Conservation (phyloP, 2,329 filamentous ascomycete species). For the Talaromyces piceae region DNA sequence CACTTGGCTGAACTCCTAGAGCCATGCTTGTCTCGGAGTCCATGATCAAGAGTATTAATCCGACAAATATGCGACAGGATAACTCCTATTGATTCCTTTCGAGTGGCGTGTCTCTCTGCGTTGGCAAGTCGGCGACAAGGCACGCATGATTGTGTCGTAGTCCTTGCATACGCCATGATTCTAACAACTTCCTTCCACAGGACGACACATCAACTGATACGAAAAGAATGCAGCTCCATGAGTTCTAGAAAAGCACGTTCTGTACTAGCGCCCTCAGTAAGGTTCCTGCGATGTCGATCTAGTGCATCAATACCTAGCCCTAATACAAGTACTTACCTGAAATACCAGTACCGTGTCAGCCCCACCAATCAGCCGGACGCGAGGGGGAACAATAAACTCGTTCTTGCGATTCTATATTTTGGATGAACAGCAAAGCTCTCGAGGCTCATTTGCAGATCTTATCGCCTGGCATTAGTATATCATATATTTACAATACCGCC, state of each 20-base stretch:
- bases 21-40: neutral
- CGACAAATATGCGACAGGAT: neutral
- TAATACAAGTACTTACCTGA: neutral
- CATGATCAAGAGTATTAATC: neutral
- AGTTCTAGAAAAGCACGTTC: neutral
- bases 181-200: neutral
- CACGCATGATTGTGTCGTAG: neutral
- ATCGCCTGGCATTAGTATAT: neutral
- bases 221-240: neutral
- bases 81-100: neutral
- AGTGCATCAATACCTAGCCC: neutral
- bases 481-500: neutral
- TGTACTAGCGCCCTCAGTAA: neutral
- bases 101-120: neutral
- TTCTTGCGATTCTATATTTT: neutral
- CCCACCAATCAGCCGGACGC: neutral
- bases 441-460: neutral
- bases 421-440: neutral
- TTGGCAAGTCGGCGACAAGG: neutral
- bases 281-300: neutral
- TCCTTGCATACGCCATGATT: slow-evolving; percentile 1
- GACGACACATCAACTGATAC: neutral
- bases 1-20: neutral
- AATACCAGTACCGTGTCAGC: neutral
- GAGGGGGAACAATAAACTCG: neutral